Evolutionary conservation across 75 land plant genomes (phyloP), one percentile per base, ranked within the genome.

Genomic region (Pseudotsuga menziesii): DNA sequence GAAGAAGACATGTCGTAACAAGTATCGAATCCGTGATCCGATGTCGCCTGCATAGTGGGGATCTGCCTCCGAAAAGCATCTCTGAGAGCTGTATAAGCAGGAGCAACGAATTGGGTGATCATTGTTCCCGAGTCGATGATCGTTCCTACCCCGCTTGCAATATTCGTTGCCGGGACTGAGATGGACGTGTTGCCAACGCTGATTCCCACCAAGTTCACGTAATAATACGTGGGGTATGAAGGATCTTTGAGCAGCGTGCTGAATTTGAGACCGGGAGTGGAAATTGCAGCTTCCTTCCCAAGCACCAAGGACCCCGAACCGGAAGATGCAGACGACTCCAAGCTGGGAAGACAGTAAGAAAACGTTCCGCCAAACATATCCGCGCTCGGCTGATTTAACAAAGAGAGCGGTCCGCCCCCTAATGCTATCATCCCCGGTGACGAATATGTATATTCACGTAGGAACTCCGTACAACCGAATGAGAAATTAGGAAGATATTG

Each of bases 81-180:
- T 26, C 84, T 36, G 16, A 92, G 75, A 0, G 83, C 78, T 0
- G 77, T 12, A 77, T 92, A 92, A 1, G 85, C 92, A 4, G 80
- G 12, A 2, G 85, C 74, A 1, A 85, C 84, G 25, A 92, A 84
- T 2, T 91, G 81, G 0, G 89, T 90, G 61, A 90, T 82, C 29
- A 87, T 83, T 3, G 95, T 90, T 14, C 95, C 95, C 14, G 95
- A 93, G 78, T 93, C 95, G 75, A 93, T 82, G 41, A 93, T 86
- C 8, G 90, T 82, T 4, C 89, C 93, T 0, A 78, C 78, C 3
- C 56, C 44, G 17, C 83, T 73, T 0, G 80, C 56, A 22, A 83
- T 83, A 2, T 66, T 59, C 1, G 83, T 35, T 2, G 78, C 3
- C 0, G 84, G 25, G 0, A 88, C 82, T 0, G 85, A 56, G 1